A percentile compares a stretch with the other conserved stretches of the same genome.
These are phyloP conservation scores for Fraxinus greggii DNA, from an alignment of 305 asterid species.

Conservation along the genomic window DNA sequence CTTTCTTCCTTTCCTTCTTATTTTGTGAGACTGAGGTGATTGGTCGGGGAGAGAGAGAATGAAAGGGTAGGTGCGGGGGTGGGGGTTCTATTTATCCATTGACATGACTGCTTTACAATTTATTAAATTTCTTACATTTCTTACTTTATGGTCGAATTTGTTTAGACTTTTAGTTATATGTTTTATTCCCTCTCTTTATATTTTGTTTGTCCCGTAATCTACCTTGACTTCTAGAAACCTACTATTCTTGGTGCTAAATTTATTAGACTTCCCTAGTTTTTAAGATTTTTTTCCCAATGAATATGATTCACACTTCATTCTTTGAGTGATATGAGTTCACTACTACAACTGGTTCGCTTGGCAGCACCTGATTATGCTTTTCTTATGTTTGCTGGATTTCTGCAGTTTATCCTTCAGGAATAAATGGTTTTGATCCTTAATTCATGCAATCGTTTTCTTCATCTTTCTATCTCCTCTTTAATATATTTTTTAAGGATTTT, in stretches of 20 bases:
- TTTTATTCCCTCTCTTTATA: neutral
- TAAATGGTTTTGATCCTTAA: neutral
- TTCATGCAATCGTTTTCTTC: neutral
- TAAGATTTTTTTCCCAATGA: neutral
- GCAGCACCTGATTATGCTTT: neutral
- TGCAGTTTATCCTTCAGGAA: neutral
- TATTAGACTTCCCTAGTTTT: neutral
- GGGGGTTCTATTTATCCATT: neutral
- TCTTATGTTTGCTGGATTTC: neutral
- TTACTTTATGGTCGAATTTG: neutral
- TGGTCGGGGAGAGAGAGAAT: neutral
- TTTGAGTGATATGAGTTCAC: neutral
- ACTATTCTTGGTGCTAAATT: neutral
- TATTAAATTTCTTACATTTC: neutral
- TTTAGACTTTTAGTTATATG: neutral
- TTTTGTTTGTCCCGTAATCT: neutral
- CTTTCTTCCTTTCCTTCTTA: neutral
- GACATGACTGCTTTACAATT: neutral
- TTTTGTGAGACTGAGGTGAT: neutral
- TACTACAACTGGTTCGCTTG: neutral
- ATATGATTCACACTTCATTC: neutral
- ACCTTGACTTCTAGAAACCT: neutral
- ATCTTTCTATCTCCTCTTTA: neutral
- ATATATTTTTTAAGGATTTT: neutral
- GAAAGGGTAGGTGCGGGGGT: neutral